Conservation (phyloP, 164 flowering plant genomes). For the Amborella trichopoda region DNA sequence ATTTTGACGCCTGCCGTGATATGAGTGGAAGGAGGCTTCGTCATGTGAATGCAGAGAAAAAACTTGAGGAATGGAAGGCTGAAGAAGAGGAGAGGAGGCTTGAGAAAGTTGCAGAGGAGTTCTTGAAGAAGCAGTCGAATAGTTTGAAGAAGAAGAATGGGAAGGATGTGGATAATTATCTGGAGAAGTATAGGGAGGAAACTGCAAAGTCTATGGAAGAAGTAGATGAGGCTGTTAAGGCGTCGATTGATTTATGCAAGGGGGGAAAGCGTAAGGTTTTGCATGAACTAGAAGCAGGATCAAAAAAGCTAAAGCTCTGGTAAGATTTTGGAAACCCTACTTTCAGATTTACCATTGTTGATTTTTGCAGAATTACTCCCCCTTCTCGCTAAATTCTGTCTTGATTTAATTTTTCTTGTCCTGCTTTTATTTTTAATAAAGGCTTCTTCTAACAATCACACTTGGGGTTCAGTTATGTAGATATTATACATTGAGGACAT, state of each 20-base stretch:
- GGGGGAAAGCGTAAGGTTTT: conserved; percentile 33
- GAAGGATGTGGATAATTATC: conserved; percentile 39
- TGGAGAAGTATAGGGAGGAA: conserved; percentile 55
- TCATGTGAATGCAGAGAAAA: conserved; percentile 95
- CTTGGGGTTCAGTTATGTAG: no score
- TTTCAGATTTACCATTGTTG: no score
- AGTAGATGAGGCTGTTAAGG: conserved; percentile 46
- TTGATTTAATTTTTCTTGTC: neutral
- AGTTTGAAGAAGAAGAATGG: conserved; percentile 15
- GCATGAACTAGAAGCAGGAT: conserved; percentile 12
- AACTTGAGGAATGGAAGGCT: conserved; percentile 83
- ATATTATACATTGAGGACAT: no score
- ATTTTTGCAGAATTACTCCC: no score
- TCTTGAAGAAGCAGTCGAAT: conserved; percentile 59
- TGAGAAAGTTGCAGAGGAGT: conserved; percentile 89
- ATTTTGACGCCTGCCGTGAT: conserved; percentile 93
- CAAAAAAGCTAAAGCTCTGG: conserved; percentile 74
- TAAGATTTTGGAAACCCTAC: no score
- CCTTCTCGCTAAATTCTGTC: no score
- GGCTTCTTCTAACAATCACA: no score
- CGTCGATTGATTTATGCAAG: conserved; percentile 11
- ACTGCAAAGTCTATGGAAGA: conserved; percentile 54
- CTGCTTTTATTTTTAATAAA: neutral
- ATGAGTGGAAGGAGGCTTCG: conserved; percentile 91
- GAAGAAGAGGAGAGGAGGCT: conserved; percentile 73